Percentiles rank a stretch among this genome's conserved stretches.
Evolutionary conservation across 345 rosid species (phyloP).

Genomic region (Salix exigua): DNA sequence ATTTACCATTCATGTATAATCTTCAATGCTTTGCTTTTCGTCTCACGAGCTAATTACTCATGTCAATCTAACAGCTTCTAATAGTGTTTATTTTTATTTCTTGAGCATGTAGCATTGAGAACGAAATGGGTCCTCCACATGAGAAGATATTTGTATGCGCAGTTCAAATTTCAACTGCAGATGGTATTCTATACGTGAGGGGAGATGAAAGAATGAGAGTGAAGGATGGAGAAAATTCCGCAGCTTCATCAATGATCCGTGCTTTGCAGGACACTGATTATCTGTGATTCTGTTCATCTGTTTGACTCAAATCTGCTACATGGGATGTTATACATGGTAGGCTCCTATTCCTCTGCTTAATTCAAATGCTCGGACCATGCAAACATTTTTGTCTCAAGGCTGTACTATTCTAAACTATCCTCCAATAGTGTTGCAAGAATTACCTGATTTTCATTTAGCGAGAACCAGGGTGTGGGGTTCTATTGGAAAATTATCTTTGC

Average conservation of each 20-base stretch:
- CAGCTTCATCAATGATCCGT: slow-evolving; percentile 56
- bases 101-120: slow-evolving; percentile 46
- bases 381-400: not conserved
- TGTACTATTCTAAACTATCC: not conserved
- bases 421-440: not conserved
- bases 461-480: not conserved
- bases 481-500: too few relatives aligned
- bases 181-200: slow-evolving; percentile 29
- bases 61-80: not conserved
- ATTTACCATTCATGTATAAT: not conserved
- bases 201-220: slow-evolving; percentile 53
- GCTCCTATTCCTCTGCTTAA: not conserved
- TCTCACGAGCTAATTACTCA: not conserved
- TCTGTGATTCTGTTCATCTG: slow-evolving; percentile 18
- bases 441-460: not conserved
- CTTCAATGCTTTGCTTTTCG: too few relatives aligned
- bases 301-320: not conserved
- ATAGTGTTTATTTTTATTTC: slow-evolving; percentile 1
- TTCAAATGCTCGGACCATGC: not conserved
- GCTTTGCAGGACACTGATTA: slow-evolving; percentile 33
- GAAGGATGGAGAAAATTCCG: slow-evolving; percentile 64
- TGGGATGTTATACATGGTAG: not conserved
- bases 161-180: slow-evolving; percentile 37
- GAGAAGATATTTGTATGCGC: slow-evolving; percentile 48
- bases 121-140: slow-evolving; percentile 49